These are phyloP conservation scores for Calycina marina DNA, from an alignment of 2,329 filamentous ascomycete species.

Conservation along the genomic window DNA sequence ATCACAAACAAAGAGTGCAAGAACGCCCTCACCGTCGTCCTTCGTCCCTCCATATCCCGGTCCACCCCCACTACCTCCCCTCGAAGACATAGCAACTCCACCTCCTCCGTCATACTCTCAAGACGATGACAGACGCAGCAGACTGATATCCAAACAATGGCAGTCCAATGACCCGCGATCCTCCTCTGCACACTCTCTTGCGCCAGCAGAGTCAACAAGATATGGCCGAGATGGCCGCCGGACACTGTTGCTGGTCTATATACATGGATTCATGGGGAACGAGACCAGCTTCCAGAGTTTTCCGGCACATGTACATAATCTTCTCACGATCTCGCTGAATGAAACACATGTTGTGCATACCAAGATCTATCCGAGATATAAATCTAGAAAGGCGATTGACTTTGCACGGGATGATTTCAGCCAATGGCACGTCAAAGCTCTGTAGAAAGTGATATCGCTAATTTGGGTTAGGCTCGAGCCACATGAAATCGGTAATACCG, in stretches of 20 bases:
- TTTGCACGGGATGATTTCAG: slow-evolving; percentile 74
- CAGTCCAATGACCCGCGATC: slow-evolving; percentile 21
- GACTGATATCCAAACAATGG: slow-evolving; percentile 22
- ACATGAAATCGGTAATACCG: slow-evolving; percentile 58
- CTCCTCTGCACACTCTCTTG: slow-evolving; percentile 22
- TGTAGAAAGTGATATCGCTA: slow-evolving; percentile 5
- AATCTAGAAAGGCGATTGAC: slow-evolving; percentile 56
- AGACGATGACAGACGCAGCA: slow-evolving; percentile 16
- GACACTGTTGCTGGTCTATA: slow-evolving; percentile 60
- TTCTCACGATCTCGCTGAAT: slow-evolving; percentile 49
- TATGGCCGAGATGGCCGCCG: slow-evolving; percentile 27
- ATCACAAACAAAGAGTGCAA: slow-evolving; percentile 5
- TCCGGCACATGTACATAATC: slow-evolving; percentile 71
- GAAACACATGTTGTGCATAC: slow-evolving; percentile 72
- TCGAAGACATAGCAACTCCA: slow-evolving; percentile 7
- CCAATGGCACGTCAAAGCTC: slow-evolving; percentile 38
- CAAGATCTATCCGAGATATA: slow-evolving; percentile 73
- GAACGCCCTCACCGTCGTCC: slow-evolving; percentile 1
- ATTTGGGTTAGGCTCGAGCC: slow-evolving; percentile 45
- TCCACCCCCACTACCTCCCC: slow-evolving; percentile 19
- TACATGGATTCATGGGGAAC: slow-evolving; percentile 84
- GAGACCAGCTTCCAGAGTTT: slow-evolving; percentile 81
- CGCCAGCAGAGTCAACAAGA: slow-evolving; percentile 18
- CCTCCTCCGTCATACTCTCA: slow-evolving; percentile 19
- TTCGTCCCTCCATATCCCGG: slow-evolving; percentile 6